Base-by-base conservation (phyloP, 139 green algal genomes). In the Haematococcus sp. region DNA sequence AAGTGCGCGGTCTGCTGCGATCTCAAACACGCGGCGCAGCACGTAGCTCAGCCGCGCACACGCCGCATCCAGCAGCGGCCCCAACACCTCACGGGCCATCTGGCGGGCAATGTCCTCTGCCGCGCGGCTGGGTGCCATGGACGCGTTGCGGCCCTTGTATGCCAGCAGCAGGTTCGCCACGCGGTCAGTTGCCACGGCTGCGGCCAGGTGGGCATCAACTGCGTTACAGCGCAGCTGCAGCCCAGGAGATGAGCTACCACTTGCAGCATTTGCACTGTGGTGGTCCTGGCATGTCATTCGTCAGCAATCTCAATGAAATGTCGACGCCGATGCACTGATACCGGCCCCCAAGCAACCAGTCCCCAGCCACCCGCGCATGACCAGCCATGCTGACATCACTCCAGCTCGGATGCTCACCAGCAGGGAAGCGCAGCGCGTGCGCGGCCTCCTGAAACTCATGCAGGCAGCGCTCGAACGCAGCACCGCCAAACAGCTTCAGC, bases 141-240 rank as follows among this genome's bases (percentile, higher is more conserved):
- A 80, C 68, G 83, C 76, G 63, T 82, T 84, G 61, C 81, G 80
- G 56, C 83, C 81, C 76, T 90, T 90, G 79, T 87, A 87, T 0
- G 92, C 89, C 68, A 97, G 89, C 81, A 97, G 73, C 46, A 97
- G 70, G 77, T 97, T 97, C n/a, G 88, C 92, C 31, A 98, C 76
- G 31, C 89, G 84, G 74, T 94, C 89, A 22, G 77, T 85, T 30
- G 87, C 86, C 56, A 96, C 87, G 66, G 81, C 73, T 76, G 74
- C 63, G 32, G 33, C n/a, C n/a, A 49, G 7, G 40, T 49, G 40
- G 40, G 7, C 40, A 49, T 49, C 11, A 9, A 65, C 23, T 22
- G 11, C 11, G 7, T 49, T 11, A 49, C n/a, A n/a, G n/a, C n/a
- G n/a, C n/a, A n/a, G n/a, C 46, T 55, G 46, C 9, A 31, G 56